Conservation (phyloP, 1,139 yeast genomes). For the Yamadazyma triangularis region DNA sequence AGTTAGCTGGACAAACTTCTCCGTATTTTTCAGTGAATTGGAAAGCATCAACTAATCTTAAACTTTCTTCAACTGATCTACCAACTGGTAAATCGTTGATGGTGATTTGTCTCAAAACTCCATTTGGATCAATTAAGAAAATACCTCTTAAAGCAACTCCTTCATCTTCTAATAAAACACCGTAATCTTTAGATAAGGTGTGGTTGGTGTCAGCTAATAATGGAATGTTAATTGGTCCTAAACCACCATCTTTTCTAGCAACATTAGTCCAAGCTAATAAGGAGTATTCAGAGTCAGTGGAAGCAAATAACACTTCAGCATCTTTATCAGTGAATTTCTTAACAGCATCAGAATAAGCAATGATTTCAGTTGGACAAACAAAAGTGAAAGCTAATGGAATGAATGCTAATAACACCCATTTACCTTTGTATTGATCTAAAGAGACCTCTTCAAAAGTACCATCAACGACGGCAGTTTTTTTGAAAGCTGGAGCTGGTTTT, state of each 20-base stretch:
- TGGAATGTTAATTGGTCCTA: slow-evolving; percentile 92
- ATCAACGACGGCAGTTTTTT: slow-evolving; percentile 93
- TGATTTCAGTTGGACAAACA: slow-evolving; percentile 98
- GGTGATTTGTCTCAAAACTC: slow-evolving; percentile 90
- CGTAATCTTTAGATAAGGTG: slow-evolving; percentile 89
- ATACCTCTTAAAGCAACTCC: slow-evolving; percentile 98
- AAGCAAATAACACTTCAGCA: slow-evolving; percentile 88
- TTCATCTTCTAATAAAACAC: slow-evolving; percentile 92
- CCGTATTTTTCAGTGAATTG: slow-evolving; percentile 98
- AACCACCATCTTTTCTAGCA: slow-evolving; percentile 96
- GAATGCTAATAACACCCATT: slow-evolving; percentile 95
- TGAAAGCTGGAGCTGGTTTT: slow-evolving; percentile 94
- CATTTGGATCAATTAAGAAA: slow-evolving; percentile 95
- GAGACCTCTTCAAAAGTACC: slow-evolving; percentile 94
- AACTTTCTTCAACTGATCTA: slow-evolving; percentile 95
- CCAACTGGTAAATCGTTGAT: slow-evolving; percentile 98
- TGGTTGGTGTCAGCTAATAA: slow-evolving; percentile 96
- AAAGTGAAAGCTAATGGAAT: slow-evolving; percentile 99
- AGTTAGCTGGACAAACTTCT: slow-evolving; percentile 99
- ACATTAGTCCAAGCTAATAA: slow-evolving; percentile 97
- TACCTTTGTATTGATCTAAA: slow-evolving; percentile 92
- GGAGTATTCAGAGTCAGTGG: slow-evolving; percentile 97
- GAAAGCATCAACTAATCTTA: slow-evolving; percentile 97
- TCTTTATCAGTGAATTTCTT: slow-evolving; percentile 85
- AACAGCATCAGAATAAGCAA: slow-evolving; percentile 95